Base-by-base conservation (phyloP, 768 basidiomycete genomes). In the Suillus variegatus region DNA sequence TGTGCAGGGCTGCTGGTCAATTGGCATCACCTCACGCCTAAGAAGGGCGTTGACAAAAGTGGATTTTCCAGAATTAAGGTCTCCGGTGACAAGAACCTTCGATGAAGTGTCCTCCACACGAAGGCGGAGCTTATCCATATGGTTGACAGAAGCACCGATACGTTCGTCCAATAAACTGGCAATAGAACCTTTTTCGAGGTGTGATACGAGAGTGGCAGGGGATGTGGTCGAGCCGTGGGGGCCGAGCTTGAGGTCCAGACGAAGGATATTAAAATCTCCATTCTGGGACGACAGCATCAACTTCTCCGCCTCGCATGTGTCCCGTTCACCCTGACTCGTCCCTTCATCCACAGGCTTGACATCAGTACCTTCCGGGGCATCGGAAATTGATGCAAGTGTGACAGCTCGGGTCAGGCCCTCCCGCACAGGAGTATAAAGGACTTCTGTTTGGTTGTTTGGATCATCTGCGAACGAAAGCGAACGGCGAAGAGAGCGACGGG, bases 1-100 rank as follows among this genome's bases (percentile, higher is more conserved):
- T 0, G 97, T 99, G 77, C 95, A 94, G 4, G 97, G 97, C 75
- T 99, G 97, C 75, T 99, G 95, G 77, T 99, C 97, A 66, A 96
- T 90, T 9, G 97, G 95, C 91, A 99, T 94, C 52, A 97, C 88
- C 73, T 93, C 88, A 7, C 95, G 85, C 55, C 95, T 84, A 6
- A 99, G 87, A 41, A 99, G 82, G 6, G 97, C 94, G 73, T 99
- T 99, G 75, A 99, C 94, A 74, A 99, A 93, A 0, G 97, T 99
- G 22, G 95, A 97, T 79, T 99, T 99, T 72, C 97, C 97, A 43
- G 97, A 92, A 76, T 99, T 99, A 65, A 99, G 84, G 75, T 99
- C 97, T 66, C 97, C 97, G 28, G 97, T 99, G 65, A 99, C 95
- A 68, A 99, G 88, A 60, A 99, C 95, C 76, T 97, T 94, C 72